Percentiles rank a stretch among this genome's conserved stretches.
Conservation (phyloP, 2,329 filamentous ascomycete species). For the Colletotrichum melonis region DNA sequence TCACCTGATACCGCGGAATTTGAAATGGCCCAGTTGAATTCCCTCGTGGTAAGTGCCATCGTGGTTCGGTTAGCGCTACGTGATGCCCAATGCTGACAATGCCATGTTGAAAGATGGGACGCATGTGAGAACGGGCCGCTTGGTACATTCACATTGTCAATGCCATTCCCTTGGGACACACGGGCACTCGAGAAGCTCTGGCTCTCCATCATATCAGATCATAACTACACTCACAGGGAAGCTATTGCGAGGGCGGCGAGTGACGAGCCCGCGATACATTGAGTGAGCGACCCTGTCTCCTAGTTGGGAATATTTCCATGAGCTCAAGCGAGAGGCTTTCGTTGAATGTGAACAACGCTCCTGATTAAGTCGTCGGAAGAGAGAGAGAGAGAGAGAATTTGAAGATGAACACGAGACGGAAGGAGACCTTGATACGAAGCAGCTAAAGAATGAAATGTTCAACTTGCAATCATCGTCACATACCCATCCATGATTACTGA, state of each 20-base stretch:
- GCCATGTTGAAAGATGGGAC: background rate
- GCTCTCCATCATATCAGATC: background rate
- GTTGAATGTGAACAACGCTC: no score
- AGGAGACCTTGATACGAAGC: no score
- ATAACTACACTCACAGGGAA: background rate
- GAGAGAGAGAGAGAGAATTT: no score
- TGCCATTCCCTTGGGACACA: background rate
- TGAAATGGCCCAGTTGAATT: background rate
- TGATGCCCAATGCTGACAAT: background rate
- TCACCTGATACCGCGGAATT: accelerated
- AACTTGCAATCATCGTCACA: no score
- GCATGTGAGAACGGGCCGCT: background rate
- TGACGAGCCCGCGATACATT: background rate
- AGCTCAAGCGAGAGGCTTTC: no score
- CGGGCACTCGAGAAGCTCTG: background rate
- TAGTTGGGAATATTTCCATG: no score
- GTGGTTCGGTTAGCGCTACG: background rate
- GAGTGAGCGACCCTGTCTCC: no score
- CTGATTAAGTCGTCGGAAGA: no score
- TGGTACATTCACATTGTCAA: background rate
- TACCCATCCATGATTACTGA: no score
- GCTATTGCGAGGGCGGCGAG: background rate
- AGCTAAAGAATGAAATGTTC: no score
- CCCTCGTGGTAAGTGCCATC: background rate
- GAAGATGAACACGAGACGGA: no score